Conservation (phyloP, 2,329 filamentous ascomycete genomes). For the Neurospora crassa region DNA sequence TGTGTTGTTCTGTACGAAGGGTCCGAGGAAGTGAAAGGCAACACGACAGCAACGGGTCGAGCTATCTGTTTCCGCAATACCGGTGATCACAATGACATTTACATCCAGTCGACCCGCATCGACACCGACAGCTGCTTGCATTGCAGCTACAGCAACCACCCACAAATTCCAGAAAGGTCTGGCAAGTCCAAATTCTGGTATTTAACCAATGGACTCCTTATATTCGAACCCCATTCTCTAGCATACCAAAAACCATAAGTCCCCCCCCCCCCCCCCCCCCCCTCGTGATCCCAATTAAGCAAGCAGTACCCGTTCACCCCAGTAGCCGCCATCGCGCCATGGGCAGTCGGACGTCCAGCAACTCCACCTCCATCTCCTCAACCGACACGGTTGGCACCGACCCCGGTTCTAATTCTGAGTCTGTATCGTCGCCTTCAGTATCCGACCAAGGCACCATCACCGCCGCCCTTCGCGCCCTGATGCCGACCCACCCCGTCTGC, state of each 20-base stretch:
- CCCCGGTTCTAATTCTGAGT: not conserved
- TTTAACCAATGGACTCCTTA: not conserved
- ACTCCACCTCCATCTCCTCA: not conserved
- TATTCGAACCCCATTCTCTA: not conserved
- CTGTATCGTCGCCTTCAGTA: not conserved
- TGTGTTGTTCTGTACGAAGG: no score
- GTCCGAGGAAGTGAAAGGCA: not conserved
- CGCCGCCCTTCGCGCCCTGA: conserved; percentile 10
- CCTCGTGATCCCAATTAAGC: not conserved
- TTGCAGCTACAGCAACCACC: not conserved
- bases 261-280: no score
- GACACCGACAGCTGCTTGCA: not conserved
- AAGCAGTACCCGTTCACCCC: not conserved
- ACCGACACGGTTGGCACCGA: not conserved
- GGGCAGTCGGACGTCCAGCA: not conserved
- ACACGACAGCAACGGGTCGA: not conserved
- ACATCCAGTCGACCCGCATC: not conserved
- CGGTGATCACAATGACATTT: not conserved
- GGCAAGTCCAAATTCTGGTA: not conserved
- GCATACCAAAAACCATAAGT: not conserved
- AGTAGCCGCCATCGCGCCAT: not conserved
- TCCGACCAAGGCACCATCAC: conserved; percentile 7
- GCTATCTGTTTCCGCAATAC: not conserved
- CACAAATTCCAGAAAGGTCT: not conserved
- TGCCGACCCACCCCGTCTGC: conserved; percentile 17